Evolutionary conservation across 768 basidiomycete species (phyloP), one percentile per base, ranked within the genome.

Genomic region (Boletus barrowsii): DNA sequence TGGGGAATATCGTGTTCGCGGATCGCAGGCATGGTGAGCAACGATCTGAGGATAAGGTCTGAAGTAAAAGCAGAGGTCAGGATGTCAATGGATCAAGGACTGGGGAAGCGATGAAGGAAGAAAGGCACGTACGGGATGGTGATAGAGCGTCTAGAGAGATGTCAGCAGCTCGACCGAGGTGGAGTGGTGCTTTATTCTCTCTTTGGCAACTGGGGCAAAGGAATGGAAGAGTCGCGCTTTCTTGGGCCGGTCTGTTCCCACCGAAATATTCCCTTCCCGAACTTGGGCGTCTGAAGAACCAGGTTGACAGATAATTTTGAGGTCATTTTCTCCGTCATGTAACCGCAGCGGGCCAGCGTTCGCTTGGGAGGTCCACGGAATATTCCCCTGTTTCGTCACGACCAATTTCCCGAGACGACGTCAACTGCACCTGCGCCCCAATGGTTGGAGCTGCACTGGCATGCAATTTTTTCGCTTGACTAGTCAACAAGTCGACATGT

Each of bases 191-290:
- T 70, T 70, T 70, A 70, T 70, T 58, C 69, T 70, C 66, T 56
- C 57, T 72, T 72, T 72, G 69, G 69, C 41, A 72, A 66, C 51
- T 66, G 55, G 60, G 70, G 54, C 64, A 59, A 58, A 44, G 61
- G 65, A 69, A 66, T 57, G 59, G 63, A 69, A 65, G 61, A 59
- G 56, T 55, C 47, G 47, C 54, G 57, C 59, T 58, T 67, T 67
- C 62, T 62, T 62, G 48, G 61, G 53, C 60, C 55, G 60, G 48
- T 51, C 44, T 54, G 49, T 69, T 71, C 68, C 68, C 68, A 69
- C 68, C 68, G 18, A 60, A 47, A 54, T 46, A 44, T 53, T 22
- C 51, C 32, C 53, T 56, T 59, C 50, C 52, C 57, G 55, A 58
- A 42, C 45, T 44, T 59, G 42, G 36, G 65, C 62, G 65, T 44